Conservation (phyloP, 208 protist species). For the Zelonia costaricensis region DNA sequence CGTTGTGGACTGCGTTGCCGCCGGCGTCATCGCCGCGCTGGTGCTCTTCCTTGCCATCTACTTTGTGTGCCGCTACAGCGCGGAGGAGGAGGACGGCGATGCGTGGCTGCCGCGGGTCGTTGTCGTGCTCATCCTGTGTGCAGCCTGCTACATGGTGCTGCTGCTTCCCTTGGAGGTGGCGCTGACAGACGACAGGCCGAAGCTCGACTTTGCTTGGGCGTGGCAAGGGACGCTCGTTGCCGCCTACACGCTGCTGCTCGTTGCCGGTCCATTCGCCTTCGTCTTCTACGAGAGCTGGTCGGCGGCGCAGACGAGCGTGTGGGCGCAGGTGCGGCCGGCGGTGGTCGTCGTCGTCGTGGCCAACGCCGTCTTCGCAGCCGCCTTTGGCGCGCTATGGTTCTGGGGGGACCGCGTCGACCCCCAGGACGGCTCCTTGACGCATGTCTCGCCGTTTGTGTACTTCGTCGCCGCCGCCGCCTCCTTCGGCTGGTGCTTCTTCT, state of each 20-base stretch:
- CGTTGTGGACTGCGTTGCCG: slow-evolving; percentile 46
- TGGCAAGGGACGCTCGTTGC: slow-evolving; percentile 29
- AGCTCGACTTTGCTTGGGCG: slow-evolving; percentile 15
- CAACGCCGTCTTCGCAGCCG: slow-evolving; percentile 14
- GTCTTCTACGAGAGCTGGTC: slow-evolving; percentile 90
- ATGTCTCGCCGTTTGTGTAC: slow-evolving; percentile 60
- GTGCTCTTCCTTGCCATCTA: slow-evolving; percentile 52
- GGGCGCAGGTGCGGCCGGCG: slow-evolving; percentile 25
- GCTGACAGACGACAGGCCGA: slow-evolving; percentile 33
- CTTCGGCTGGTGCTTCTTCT: slow-evolving; percentile 87
- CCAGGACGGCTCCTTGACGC: slow-evolving; percentile 8
- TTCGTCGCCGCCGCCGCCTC: slow-evolving; percentile 59
- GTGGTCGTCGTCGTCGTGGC: slow-evolving; percentile 5
- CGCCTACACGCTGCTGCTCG: slow-evolving; percentile 39
- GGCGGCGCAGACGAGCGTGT: slow-evolving; percentile 26
- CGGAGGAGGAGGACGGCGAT: slow-evolving; percentile 68
- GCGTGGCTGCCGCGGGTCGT: slow-evolving; percentile 51
- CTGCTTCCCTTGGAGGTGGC: slow-evolving; percentile 94
- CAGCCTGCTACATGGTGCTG: slow-evolving; percentile 75
- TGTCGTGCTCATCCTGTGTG: slow-evolving; percentile 40
- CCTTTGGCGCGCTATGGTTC: slow-evolving; percentile 28
- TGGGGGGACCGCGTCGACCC: slow-evolving; percentile 19
- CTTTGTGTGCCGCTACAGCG: slow-evolving; percentile 46
- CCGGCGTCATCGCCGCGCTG: slow-evolving; percentile 50
- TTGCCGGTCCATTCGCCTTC: slow-evolving; percentile 86